Base-by-base conservation (phyloP, 495 filamentous ascomycete species). In the Aspergillus sclerotioniger region DNA sequence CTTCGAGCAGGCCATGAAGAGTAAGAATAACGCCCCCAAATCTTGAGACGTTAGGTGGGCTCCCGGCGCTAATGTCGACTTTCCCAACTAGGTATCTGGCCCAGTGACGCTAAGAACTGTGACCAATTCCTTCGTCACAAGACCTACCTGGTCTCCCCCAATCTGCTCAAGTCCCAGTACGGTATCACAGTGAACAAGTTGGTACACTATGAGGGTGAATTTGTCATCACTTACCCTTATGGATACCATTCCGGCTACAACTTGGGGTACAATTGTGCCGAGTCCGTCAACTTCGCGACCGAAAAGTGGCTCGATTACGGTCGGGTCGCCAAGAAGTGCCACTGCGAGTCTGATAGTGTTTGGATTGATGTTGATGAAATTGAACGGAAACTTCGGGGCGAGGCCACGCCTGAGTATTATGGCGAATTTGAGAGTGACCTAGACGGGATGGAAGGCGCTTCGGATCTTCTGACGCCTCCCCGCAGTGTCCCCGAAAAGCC, bases 161-260 rank as follows among this genome's bases (percentile, higher is more conserved):
- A 87, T 21, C 81, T 92, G 48, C 79, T 99, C 39, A 87, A 92
- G 58, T 87, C 88, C 29, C 85, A 93, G 54, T 95, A 87, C 73
- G 90, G 90, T 58, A 96, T 99, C 76, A 91, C 88, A 31, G 94
- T 97, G 62, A 99, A 99, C 75, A 90, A 87, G 54, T 80, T 96
- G 49, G 90, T 97, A n/a, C 95, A 96, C 53, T 89, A 95, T 61
- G 94, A 96, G 66, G 91, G 93, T 56, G 94, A 99, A 66, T 99
- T 99, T 62, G 91, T 99, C 56, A 96, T 99, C 57, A 99, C 94
- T 0, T 99, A 94, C 67, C 94, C 94, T 0, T 98, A 97, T 60
- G 94, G 94, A 21, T 99, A 99, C 71, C 94, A 99, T 66, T 99
- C 94, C 8, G 94, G 94, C 9, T 99, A 93, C 71, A 99, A 99